Base-by-base conservation (phyloP, 2,329 filamentous ascomycete genomes). In the Magnaporthales sp. region DNA sequence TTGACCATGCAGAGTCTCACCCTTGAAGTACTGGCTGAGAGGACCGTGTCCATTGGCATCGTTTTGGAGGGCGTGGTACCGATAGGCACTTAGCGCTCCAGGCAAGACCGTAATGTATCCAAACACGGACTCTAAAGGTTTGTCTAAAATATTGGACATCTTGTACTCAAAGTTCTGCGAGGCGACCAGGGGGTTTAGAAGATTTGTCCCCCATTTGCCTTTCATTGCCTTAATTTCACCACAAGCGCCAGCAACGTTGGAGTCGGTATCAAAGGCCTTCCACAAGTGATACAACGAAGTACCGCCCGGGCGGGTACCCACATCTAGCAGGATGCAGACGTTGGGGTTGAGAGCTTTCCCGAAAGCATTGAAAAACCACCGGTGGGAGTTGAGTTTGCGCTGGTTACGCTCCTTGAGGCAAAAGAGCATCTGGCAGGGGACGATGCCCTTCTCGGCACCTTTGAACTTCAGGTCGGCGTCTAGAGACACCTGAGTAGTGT, bases 101-200 rank as follows among this genome's bases (percentile, higher is more conserved):
- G 95, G 96, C 70, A 99, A 81, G 72, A 99, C 95, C 6, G 94
- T 98, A 72, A 99, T 99, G 75, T 98, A 99, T 1, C 95, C 95
- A 76, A 99, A 99, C 0, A 97, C 94, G 0, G 92, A 97, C 77
- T 99, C 95, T 2, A 99, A 82, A 0, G 95, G 95, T 77, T 99
- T 99, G 76, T 99, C 95, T 29, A 99, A 83, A 73, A 99, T 99
- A 73, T 99, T 99, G 56, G 93, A 97, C 92, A 99, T 97, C 79
- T 99, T 99, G 83, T 99, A 99, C 81, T 99, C 95, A 71, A 99
- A 99, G 76, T 99, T 99, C 74, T 99, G 95, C 62, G 93, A 96
- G 0, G 95, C 95, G 19, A 99, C 94, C 6, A 99, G 83, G 0
- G 95, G 95, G 73, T 99, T 99, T 62, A 99, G 81, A 19, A 99